Percentiles rank a stretch among this genome's conserved stretches.
Evolutionary conservation across 2,329 filamentous ascomycete species (phyloP).

Genomic region (Geosmithia morbida): DNA sequence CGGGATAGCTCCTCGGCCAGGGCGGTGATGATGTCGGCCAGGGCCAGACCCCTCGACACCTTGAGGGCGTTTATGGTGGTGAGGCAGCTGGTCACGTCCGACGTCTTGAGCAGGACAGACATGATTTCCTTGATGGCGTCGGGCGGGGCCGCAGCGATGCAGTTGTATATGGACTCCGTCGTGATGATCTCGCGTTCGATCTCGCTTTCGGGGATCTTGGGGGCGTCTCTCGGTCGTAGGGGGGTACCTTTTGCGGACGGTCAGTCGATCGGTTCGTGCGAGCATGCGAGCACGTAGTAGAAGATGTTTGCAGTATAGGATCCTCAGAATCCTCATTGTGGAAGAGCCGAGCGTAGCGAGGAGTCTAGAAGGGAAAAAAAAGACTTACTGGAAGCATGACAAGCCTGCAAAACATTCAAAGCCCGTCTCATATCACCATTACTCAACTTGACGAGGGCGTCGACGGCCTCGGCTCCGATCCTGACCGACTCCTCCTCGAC

Average conservation of each 20-base stretch:
- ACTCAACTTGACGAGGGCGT: slow-evolving; percentile 73
- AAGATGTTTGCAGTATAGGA: no score
- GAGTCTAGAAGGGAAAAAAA: not conserved
- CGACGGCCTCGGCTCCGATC: slow-evolving; percentile 66
- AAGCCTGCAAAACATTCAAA: slow-evolving; percentile 90
- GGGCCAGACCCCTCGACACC: slow-evolving; percentile 66
- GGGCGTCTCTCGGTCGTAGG: slow-evolving; percentile 42
- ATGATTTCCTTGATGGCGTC: slow-evolving; percentile 76
- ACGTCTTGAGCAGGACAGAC: slow-evolving; percentile 66
- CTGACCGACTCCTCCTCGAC: slow-evolving; percentile 76
- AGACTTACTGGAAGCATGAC: slow-evolving; percentile 72
- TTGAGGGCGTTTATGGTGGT: slow-evolving; percentile 83
- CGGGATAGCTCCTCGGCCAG: slow-evolving; percentile 70
- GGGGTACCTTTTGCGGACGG: slow-evolving; percentile 41
- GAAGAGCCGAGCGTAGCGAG: not conserved
- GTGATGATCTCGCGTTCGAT: slow-evolving; percentile 67
- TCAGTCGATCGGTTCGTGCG: no score
- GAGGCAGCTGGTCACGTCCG: slow-evolving; percentile 80
- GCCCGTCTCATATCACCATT: slow-evolving; percentile 95
- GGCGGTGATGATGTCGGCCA: slow-evolving; percentile 87
- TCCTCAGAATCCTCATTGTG: no score
- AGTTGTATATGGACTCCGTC: slow-evolving; percentile 91
- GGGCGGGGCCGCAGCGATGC: slow-evolving; percentile 89
- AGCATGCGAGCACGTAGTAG: no score
- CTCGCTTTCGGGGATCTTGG: slow-evolving; percentile 45